Base-by-base conservation (phyloP, 257 asterid genomes). In the Ehretia macrophylla region DNA sequence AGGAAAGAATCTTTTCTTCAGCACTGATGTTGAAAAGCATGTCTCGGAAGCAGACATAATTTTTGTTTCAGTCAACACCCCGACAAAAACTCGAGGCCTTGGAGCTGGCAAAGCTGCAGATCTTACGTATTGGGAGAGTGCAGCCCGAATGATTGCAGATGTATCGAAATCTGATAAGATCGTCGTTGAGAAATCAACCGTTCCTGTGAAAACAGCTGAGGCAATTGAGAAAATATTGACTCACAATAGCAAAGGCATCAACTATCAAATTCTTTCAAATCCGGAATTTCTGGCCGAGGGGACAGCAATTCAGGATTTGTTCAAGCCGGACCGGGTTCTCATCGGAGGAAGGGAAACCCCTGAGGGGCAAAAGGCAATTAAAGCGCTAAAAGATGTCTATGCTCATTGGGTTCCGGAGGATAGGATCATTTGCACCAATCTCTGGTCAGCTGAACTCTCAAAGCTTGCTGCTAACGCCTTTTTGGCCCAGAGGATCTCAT, bases 351-450 rank as follows among this genome's bases (percentile, higher is more conserved):
- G 68, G 58, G 68, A 63, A 44, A 51, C 68, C 18, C 53, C 68
- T 6, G 68, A 63, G 6, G 68, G 68, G 42, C 53, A 17, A 12
- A 63, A 63, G 44, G 68, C 60, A 16, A 50, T 63, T 5, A 27
- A 38, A 16, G 59, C 49, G 17, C 22, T 63, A 55, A 63, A 63
- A 42, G 48, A 38, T 20, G 58, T 63, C 23, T 63, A 63, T 23
- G 68, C 68, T 16, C 68, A 63, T 52, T 63, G 68, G 68, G 68
- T 63, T n/a, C 68, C 59, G 0, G 68, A 63, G 21, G 68, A 63
- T 11, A 53, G 27, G 37, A 63, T 63, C 60, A 40, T 63, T n/a
- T 51, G 60, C 32, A 63, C 68, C 35, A 63, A 63, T 52, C 59
- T 63, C 14, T 63, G 68, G 68, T 63, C 68, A 1, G 58, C 68